Percentiles rank a stretch among this genome's conserved stretches.
Evolutionary conservation across 2,329 filamentous ascomycete genomes (phyloP).

Genomic region (Atkinsonella hypoxylon): DNA sequence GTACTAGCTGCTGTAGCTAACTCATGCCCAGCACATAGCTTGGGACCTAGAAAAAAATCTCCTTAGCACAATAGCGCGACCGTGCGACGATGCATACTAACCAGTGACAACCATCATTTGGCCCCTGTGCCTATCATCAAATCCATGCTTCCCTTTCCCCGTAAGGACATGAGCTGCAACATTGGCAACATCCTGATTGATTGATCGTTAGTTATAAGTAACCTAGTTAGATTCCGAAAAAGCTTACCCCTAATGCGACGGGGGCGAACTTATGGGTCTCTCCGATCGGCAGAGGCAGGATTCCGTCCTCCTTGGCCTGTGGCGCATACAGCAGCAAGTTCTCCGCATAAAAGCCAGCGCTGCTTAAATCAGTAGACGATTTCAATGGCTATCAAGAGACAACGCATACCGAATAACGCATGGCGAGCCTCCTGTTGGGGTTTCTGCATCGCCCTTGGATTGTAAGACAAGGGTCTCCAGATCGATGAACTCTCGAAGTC

Average conservation of each 20-base stretch:
- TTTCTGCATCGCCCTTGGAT: slow-evolving; percentile 29
- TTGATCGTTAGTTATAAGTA: slow-evolving; percentile 1
- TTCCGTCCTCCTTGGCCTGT: slow-evolving; percentile 30
- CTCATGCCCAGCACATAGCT: slow-evolving; percentile 32
- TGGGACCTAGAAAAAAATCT: slow-evolving; percentile 24
- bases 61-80: not conserved
- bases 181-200: slow-evolving; percentile 32
- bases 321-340: slow-evolving; percentile 36
- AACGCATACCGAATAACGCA: slow-evolving; percentile 29
- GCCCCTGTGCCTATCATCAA: slow-evolving; percentile 36
- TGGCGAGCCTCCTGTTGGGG: slow-evolving; percentile 27
- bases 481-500: slow-evolving; percentile 38
- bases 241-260: slow-evolving; percentile 31
- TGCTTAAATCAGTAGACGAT: slow-evolving; percentile 8
- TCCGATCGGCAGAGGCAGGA: slow-evolving; percentile 34
- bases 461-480: slow-evolving; percentile 31
- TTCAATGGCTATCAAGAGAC: not conserved
- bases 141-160: slow-evolving; percentile 35
- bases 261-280: slow-evolving; percentile 36
- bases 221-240: not conserved
- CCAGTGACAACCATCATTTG: slow-evolving; percentile 40
- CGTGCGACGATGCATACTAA: slow-evolving; percentile 8
- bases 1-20: slow-evolving; percentile 33
- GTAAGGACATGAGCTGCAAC: slow-evolving; percentile 35
- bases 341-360: slow-evolving; percentile 38